A percentile compares a stretch with the other conserved stretches of the same genome.
These are phyloP conservation scores for Myxozyma mucilagina DNA, from an alignment of 805 yeast genomes.

Conservation along the genomic window DNA sequence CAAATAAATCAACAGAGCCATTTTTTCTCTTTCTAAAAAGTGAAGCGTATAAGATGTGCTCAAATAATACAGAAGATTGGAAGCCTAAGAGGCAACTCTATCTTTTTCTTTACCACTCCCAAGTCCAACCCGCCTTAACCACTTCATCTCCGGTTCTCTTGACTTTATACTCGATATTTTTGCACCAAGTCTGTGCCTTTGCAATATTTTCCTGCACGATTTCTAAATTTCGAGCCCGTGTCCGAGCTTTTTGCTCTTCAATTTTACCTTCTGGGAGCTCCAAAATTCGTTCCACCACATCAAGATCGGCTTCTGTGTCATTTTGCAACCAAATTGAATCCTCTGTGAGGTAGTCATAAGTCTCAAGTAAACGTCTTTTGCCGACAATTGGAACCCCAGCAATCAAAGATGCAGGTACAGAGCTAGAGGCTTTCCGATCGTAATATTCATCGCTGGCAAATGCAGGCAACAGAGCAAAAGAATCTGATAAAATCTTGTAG, in stretches of 20 bases:
- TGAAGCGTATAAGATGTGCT: no score
- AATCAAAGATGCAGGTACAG: slow-evolving; percentile 31
- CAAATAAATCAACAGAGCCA: background rate
- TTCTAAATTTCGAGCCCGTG: slow-evolving; percentile 14
- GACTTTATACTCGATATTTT: slow-evolving; percentile 8
- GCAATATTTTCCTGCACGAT: slow-evolving; percentile 22
- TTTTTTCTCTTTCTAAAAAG: no score
- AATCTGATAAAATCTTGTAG: slow-evolving; percentile 25
- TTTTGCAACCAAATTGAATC: slow-evolving; percentile 31
- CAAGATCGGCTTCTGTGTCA: slow-evolving; percentile 29
- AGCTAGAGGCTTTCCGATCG: slow-evolving; percentile 30
- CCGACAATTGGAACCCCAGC: slow-evolving; percentile 32
- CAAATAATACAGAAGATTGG: background rate
- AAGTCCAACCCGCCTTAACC: slow-evolving; percentile 27
- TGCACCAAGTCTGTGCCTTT: slow-evolving; percentile 21
- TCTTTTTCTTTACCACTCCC: slow-evolving; percentile 15
- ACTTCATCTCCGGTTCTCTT: slow-evolving; percentile 25
- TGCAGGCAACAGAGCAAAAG: slow-evolving; percentile 30
- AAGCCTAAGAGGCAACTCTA: background rate
- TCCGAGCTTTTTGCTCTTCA: slow-evolving; percentile 18
- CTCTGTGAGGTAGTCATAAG: slow-evolving; percentile 28
- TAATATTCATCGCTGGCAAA: slow-evolving; percentile 31
- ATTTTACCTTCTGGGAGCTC: slow-evolving; percentile 22
- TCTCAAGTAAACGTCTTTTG: slow-evolving; percentile 18
- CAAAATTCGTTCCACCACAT: slow-evolving; percentile 25